Conservation (phyloP, 192 early-diverging fungal genomes). For the Coemansia sp. region DNA sequence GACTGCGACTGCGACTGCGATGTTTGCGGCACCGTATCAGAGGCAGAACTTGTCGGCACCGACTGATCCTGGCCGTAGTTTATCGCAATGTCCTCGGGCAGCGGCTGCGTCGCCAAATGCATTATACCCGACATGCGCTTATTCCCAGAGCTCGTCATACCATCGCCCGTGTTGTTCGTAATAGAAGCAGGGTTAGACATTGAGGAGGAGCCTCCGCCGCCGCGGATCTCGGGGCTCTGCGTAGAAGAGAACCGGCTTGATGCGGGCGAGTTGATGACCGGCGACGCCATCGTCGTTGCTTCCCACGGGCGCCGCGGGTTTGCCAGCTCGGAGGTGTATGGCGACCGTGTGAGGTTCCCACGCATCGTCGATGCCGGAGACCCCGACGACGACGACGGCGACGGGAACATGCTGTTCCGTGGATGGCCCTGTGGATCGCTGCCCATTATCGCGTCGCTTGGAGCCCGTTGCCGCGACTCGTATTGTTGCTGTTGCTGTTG, state of each 20-base stretch:
- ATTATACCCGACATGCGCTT: slow-evolving; percentile 29
- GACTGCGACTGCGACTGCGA: neutral
- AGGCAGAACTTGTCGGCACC: neutral
- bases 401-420: slow-evolving; percentile 11
- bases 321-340: slow-evolving; percentile 19
- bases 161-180: too few relatives aligned
- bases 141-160: too few relatives aligned
- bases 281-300: slow-evolving; percentile 26
- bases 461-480: too few relatives aligned
- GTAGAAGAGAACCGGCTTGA: slow-evolving; percentile 21
- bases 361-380: slow-evolving; percentile 41
- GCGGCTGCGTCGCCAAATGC: slow-evolving; percentile 27
- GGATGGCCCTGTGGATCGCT: neutral
- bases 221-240: slow-evolving; percentile 33
- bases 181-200: too few relatives aligned
- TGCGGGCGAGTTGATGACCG: slow-evolving; percentile 39
- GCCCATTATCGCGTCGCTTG: slow-evolving; percentile 34
- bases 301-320: slow-evolving; percentile 41
- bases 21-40: neutral
- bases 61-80: slow-evolving; percentile 2
- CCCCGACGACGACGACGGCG: slow-evolving; percentile 15
- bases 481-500: too few relatives aligned
- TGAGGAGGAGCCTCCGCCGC: neutral
- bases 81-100: slow-evolving; percentile 31
- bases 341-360: slow-evolving; percentile 32